These are phyloP conservation scores for Omphalotus guepiniiformis DNA, from an alignment of 768 basidiomycete species.

Conservation along the genomic window DNA sequence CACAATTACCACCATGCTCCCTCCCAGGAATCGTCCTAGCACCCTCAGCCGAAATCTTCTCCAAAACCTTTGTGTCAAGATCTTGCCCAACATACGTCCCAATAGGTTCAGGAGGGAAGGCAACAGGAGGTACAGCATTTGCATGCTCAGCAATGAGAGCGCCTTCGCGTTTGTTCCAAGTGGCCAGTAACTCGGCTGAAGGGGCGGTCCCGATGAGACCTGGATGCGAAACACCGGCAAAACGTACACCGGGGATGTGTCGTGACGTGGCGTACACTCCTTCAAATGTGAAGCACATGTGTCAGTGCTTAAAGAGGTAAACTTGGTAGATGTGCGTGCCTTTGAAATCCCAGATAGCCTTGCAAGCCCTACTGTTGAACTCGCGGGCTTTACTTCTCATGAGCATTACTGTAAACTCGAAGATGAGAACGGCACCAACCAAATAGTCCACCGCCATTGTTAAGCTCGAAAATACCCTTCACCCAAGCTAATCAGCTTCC, in stretches of 20 bases:
- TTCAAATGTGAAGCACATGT: constrained; percentile 15
- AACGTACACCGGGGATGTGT: constrained; percentile 76
- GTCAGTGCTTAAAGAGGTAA: not conserved
- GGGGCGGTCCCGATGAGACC: constrained; percentile 77
- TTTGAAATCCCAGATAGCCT: constrained; percentile 80
- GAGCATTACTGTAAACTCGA: not conserved
- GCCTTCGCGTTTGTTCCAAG: constrained; percentile 72
- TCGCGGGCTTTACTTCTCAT: constrained; percentile 56
- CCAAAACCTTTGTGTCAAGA: constrained; percentile 36
- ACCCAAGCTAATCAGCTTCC: not conserved
- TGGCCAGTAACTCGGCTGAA: constrained; percentile 64
- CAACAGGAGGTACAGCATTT: constrained; percentile 57
- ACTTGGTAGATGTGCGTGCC: constrained; percentile 28
- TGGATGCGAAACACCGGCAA: constrained; percentile 74
- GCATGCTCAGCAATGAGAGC: constrained; percentile 53
- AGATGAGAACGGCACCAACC: constrained; percentile 30
- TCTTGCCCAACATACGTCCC: constrained; percentile 73
- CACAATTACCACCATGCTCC: constrained; percentile 80
- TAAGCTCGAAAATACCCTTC: constrained; percentile 69
- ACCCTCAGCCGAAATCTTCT: constrained; percentile 60
- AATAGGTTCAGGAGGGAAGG: constrained; percentile 53
- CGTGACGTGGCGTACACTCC: constrained; percentile 71
- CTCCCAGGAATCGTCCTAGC: constrained; percentile 72
- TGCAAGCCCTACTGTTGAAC: constrained; percentile 66
- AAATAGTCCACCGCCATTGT: constrained; percentile 71